phyloP scores from a whole-genome alignment of 371 early-diverging fungal species.

The Cokeromyces recurvatus region DNA sequence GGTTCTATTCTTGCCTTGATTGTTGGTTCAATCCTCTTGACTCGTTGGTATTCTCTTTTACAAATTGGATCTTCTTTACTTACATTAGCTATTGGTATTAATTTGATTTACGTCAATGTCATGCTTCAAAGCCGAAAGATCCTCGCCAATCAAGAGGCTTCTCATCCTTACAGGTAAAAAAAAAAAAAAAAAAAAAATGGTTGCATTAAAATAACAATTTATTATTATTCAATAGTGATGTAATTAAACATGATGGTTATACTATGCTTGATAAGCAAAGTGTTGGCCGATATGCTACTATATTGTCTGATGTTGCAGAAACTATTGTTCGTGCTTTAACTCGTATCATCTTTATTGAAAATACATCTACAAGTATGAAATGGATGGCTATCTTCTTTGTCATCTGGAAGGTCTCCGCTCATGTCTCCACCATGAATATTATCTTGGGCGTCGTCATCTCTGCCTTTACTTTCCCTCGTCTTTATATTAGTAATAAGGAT shows the following conservation, averaged over 20 bases:
- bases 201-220: not conserved
- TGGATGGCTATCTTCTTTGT: conserved; percentile 35
- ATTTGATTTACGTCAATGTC: conserved; percentile 37
- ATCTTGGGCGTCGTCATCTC: conserved; percentile 21
- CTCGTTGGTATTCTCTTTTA: conserved; percentile 36
- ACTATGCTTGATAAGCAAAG: conserved; percentile 21
- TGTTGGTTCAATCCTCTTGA: conserved; percentile 25
- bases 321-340: conserved; percentile 30
- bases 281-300: conserved; percentile 26
- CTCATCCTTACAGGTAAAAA: conserved; percentile 34
- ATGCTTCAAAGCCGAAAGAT: conserved; percentile 31
- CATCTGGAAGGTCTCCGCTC: conserved; percentile 38
- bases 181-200: not conserved
- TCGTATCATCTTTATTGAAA: conserved; percentile 39
- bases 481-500: conserved; percentile 37
- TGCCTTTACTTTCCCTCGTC: conserved; percentile 35
- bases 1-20: conserved; percentile 17
- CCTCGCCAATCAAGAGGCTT: conserved; percentile 17
- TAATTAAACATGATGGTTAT: conserved; percentile 20
- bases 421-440: conserved; percentile 29
- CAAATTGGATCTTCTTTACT: conserved; percentile 28
- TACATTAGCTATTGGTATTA: conserved; percentile 34
- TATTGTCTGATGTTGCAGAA: conserved; percentile 31
- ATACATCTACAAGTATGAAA: conserved; percentile 32
- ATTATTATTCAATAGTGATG: conserved; percentile 12